phyloP scores from a whole-genome alignment of 495 filamentous ascomycete genomes.

The Ascodesmis nigricans region DNA sequence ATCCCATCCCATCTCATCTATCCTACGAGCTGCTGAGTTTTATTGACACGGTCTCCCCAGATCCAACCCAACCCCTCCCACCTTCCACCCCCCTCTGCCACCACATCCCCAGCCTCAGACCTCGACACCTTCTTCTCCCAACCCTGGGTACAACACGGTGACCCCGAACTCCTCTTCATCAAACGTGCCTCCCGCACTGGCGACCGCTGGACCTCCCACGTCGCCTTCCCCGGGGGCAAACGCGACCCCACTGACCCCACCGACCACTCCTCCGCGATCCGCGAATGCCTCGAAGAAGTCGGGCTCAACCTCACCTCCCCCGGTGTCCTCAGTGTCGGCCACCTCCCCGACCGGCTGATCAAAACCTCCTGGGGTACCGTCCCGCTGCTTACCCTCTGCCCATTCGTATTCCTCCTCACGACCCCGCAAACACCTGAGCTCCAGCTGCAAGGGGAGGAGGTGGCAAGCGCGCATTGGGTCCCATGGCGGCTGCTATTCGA shows the following conservation, averaged over 20 bases:
- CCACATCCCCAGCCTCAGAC: constrained; percentile 23
- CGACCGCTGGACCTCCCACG: constrained; percentile 57
- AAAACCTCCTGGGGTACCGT: constrained; percentile 50
- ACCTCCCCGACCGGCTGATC: constrained; percentile 49
- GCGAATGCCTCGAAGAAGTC: constrained; percentile 53
- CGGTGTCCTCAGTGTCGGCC: constrained; percentile 37
- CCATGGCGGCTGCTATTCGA: constrained; percentile 42
- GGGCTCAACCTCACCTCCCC: constrained; percentile 39
- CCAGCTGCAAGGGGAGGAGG: constrained; percentile 47
- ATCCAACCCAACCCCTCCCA: constrained; percentile 20
- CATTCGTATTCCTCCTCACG: constrained; percentile 47
- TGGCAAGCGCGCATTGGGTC: constrained; percentile 59
- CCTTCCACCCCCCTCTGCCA: constrained; percentile 18
- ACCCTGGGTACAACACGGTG: constrained; percentile 49
- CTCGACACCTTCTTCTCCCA: constrained; percentile 44
- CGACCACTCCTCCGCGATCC: constrained; percentile 41
- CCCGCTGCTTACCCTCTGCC: constrained; percentile 60
- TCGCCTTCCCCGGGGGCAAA: constrained; percentile 54
- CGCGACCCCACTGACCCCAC: constrained; percentile 44
- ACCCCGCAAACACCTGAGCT: constrained; percentile 35
- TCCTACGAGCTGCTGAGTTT: too few relatives aligned
- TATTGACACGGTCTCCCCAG: too few relatives aligned
- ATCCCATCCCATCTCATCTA: too few relatives aligned
- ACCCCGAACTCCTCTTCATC: constrained; percentile 56
- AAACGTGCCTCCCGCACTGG: constrained; percentile 48